phyloP scores from a whole-genome alignment of 2,329 filamentous ascomycete species.

The Aureobasidium vineae region DNA sequence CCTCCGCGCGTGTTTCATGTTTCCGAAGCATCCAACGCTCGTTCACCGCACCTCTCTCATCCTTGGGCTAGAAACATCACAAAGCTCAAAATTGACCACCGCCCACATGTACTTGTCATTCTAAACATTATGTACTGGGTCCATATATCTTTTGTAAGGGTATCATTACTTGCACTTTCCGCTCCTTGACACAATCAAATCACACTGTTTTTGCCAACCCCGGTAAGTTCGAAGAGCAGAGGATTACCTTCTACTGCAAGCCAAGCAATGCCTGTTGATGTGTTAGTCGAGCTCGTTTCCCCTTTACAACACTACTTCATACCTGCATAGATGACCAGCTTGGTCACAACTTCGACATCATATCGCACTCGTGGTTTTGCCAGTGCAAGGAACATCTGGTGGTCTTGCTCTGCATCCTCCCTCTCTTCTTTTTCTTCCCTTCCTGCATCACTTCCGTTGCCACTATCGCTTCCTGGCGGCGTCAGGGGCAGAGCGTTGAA shows the following conservation, averaged over 20 bases:
- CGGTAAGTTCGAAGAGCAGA: conserved; percentile 55
- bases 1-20: conserved; percentile 20
- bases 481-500: conserved; percentile 32
- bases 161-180: neutral
- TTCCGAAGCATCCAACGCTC: conserved; percentile 10
- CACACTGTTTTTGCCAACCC: conserved; percentile 22
- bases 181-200: neutral
- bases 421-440: conserved; percentile 35
- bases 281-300: conserved; percentile 22
- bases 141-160: neutral
- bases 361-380: conserved; percentile 88
- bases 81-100: neutral
- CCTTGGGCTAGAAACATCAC: neutral
- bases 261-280: conserved; percentile 69
- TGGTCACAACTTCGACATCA: conserved; percentile 98
- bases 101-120: neutral
- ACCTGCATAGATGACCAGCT: conserved; percentile 93
- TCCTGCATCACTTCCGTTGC: conserved; percentile 27
- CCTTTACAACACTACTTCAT: conserved; percentile 30
- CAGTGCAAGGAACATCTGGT: conserved; percentile 78
- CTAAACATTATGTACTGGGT: conserved; percentile 7
- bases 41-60: neutral
- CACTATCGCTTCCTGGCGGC: conserved; percentile 36
- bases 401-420: conserved; percentile 42
- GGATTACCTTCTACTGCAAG: conserved; percentile 74